phyloP scores from a whole-genome alignment of 2,329 filamentous ascomycete genomes.

The Alternaria longipes region DNA sequence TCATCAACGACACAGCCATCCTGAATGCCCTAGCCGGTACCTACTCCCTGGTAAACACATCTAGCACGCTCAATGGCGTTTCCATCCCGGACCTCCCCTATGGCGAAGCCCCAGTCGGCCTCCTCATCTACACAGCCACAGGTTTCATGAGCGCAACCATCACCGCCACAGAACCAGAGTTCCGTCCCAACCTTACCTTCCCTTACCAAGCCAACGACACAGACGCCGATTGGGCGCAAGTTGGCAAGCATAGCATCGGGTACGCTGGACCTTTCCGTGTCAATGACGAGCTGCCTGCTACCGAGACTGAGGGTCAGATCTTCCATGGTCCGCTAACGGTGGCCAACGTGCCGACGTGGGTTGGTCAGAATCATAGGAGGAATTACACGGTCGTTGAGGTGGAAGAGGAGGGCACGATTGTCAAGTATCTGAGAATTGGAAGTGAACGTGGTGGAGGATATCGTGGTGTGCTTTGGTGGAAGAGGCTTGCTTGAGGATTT shows the following conservation, averaged over 20 bases:
- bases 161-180: slow-evolving; percentile 32
- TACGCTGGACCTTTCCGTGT: slow-evolving; percentile 38
- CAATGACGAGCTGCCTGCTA: slow-evolving; percentile 27
- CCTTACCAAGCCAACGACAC: slow-evolving; percentile 31
- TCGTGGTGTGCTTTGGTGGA: slow-evolving; percentile 38
- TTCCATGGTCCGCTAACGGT: slow-evolving; percentile 40
- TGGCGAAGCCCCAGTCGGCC: slow-evolving; percentile 33
- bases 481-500: slow-evolving; percentile 23
- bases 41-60: slow-evolving; percentile 38
- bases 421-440: slow-evolving; percentile 32
- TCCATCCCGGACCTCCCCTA: slow-evolving; percentile 35
- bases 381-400: slow-evolving; percentile 36
- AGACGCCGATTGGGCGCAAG: slow-evolving; percentile 41
- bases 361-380: slow-evolving; percentile 28
- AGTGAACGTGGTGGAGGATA: slow-evolving; percentile 35
- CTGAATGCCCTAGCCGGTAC: slow-evolving; percentile 33
- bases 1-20: slow-evolving; percentile 13
- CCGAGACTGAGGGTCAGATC: slow-evolving; percentile 30
- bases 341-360: slow-evolving; percentile 39
- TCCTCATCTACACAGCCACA: slow-evolving; percentile 36
- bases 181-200: slow-evolving; percentile 35
- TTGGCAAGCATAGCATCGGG: slow-evolving; percentile 40
- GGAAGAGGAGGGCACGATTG: slow-evolving; percentile 17
- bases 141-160: slow-evolving; percentile 44
- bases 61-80: slow-evolving; percentile 28